Percentiles rank a stretch among this genome's conserved stretches.
phyloP scores from a whole-genome alignment of 352 stramenopile species.

The Thalassiosira livingstoniorum region DNA sequence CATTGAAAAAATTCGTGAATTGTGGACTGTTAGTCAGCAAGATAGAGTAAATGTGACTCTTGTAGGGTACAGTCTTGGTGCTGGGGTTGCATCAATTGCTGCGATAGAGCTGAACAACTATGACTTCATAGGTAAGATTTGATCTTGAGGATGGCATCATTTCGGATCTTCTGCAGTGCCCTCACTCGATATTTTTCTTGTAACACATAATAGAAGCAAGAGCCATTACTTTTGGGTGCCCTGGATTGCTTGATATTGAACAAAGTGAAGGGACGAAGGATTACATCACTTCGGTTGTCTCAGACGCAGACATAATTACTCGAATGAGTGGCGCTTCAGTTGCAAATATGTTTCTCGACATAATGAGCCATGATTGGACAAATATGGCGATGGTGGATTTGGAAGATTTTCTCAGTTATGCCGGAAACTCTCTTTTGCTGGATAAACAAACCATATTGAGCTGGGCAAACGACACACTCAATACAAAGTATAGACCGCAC shows the following conservation, averaged over 20 bases:
- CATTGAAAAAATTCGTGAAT: too few species aligned
- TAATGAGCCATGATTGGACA: conserved; percentile 56
- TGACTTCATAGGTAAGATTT: too few species aligned
- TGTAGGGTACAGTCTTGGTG: conserved; percentile 44
- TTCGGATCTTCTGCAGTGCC: too few species aligned
- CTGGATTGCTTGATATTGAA: conserved; percentile 36
- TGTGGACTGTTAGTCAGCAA: too few species aligned
- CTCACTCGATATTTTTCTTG: too few species aligned
- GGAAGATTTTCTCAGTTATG: too few species aligned
- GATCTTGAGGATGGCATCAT: too few species aligned
- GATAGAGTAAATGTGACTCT: conserved; percentile 52
- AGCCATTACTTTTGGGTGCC: conserved; percentile 51
- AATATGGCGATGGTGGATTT: conserved; percentile 35
- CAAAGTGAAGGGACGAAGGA: conserved; percentile 12
- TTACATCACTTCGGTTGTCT: conserved; percentile 48
- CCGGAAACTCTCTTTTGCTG: too few species aligned
- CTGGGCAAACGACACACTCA: too few species aligned
- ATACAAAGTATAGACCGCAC: too few species aligned
- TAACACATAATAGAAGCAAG: conserved; percentile 35
- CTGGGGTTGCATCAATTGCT: conserved; percentile 48
- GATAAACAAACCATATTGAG: too few species aligned
- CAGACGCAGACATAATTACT: conserved; percentile 50
- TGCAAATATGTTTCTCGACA: conserved; percentile 43
- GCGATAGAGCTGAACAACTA: conserved; percentile 51
- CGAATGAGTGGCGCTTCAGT: conserved; percentile 38